phyloP scores from a whole-genome alignment of 1,284 basidiomycete genomes.

The Takashimella tepidaria region DNA sequence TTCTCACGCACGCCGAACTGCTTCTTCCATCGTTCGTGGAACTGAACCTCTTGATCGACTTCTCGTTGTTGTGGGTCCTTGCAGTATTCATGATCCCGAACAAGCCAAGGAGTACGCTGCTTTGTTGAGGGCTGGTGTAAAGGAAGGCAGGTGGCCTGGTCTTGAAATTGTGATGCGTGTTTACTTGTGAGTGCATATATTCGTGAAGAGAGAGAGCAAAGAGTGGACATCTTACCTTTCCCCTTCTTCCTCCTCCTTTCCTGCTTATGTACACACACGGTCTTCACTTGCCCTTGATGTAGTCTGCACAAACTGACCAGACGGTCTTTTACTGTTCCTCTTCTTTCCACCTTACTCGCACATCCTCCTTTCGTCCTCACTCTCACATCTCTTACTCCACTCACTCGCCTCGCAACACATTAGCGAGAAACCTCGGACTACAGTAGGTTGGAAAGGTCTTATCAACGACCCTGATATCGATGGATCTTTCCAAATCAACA shows the following conservation, averaged over 20 bases:
- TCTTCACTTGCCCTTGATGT: too few relatives aligned
- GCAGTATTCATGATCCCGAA: conserved; percentile 86
- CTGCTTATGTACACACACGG: too few relatives aligned
- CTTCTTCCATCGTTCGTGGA: conserved; percentile 73
- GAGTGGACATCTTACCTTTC: too few relatives aligned
- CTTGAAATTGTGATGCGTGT: conserved; percentile 91
- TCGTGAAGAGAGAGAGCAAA: neutral
- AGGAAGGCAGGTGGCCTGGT: conserved; percentile 63
- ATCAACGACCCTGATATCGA: conserved; percentile 63
- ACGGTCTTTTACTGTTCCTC: too few relatives aligned
- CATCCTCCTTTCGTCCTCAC: neutral
- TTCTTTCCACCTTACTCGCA: neutral
- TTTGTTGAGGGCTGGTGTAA: conserved; percentile 59
- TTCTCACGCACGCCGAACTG: conserved; percentile 67
- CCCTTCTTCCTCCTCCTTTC: too few relatives aligned
- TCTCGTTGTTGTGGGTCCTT: conserved; percentile 89
- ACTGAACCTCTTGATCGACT: conserved; percentile 66
- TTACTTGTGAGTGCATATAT: conserved; percentile 60
- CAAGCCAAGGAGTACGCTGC: conserved; percentile 88
- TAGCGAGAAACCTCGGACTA: conserved; percentile 53
- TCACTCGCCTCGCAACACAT: neutral
- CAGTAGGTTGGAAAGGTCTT: conserved; percentile 95
- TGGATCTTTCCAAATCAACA: conserved; percentile 71
- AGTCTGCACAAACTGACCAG: too few relatives aligned
- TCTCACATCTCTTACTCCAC: conserved; percentile 29